These are phyloP conservation scores for Aspergillus ellipticus DNA, from an alignment of 495 filamentous ascomycete species.

Conservation along the genomic window DNA sequence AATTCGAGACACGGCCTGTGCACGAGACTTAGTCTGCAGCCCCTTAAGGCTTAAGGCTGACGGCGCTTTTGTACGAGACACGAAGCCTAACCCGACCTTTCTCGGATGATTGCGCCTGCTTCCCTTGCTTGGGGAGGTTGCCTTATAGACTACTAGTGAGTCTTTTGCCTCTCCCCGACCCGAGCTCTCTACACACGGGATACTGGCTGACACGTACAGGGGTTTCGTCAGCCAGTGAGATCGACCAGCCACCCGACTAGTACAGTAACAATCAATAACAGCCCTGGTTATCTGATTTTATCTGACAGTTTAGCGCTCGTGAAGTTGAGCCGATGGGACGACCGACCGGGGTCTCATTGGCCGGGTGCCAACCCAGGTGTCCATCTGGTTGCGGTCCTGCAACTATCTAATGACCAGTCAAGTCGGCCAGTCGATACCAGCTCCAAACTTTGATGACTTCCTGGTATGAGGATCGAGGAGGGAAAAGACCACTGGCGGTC, in stretches of 20 bases:
- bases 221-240: neutral
- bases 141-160: neutral
- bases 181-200: too few species aligned
- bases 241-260: neutral
- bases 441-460: neutral
- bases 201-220: neutral
- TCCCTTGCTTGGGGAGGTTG: neutral
- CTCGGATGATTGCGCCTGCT: constrained; percentile 7
- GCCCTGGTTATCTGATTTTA: neutral
- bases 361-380: neutral
- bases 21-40: constrained; percentile 31
- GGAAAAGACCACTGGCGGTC: neutral
- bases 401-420: neutral
- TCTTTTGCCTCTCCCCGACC: too few species aligned
- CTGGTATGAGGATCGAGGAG: constrained; percentile 1
- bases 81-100: constrained; percentile 16
- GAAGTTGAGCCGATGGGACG: neutral
- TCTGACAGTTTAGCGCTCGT: neutral
- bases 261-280: neutral
- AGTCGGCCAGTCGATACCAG: neutral
- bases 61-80: constrained; percentile 13
- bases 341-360: neutral
- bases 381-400: constrained; percentile 1
- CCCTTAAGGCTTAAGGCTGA: constrained; percentile 41
- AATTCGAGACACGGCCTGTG: constrained; percentile 9